Percentiles rank a stretch among this genome's conserved stretches.
phyloP scores from a whole-genome alignment of 345 rosid species.

The Aegle marmelos region DNA sequence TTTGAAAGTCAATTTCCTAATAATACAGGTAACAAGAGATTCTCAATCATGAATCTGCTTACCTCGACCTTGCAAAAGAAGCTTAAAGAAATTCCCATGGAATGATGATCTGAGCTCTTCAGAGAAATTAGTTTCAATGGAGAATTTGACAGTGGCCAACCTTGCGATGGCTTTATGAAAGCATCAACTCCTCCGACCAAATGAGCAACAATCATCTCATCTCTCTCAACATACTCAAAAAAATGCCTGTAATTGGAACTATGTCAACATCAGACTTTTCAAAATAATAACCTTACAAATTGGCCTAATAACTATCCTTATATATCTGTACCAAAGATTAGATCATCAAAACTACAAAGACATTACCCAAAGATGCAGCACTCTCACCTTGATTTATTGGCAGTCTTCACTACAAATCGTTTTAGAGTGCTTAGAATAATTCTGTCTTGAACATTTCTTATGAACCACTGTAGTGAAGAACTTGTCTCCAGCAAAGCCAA shows the following conservation, averaged over 20 bases:
- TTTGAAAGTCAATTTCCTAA: neutral
- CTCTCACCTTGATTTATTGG: conserved; percentile 57
- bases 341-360: neutral
- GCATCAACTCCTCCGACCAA: conserved; percentile 61
- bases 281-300: neutral
- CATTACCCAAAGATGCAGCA: conserved; percentile 2
- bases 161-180: conserved; percentile 51
- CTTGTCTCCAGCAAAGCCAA: conserved; percentile 37
- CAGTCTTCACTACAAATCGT: conserved; percentile 45
- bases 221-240: conserved; percentile 62
- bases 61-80: conserved; percentile 68
- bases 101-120: conserved; percentile 40
- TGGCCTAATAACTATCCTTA: neutral
- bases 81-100: conserved; percentile 52
- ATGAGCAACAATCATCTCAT: conserved; percentile 62
- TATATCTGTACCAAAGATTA: neutral
- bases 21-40: neutral
- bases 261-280: conserved; percentile 1
- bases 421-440: conserved; percentile 60
- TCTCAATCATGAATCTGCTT: conserved; percentile 6
- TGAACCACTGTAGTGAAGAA: conserved; percentile 66
- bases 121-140: conserved; percentile 49
- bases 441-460: conserved; percentile 65
- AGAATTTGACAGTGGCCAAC: conserved; percentile 62
- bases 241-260: conserved; percentile 48